Evolutionary conservation across 2,329 filamentous ascomycete genomes (phyloP), one percentile per base, ranked within the genome.

Genomic region (Coccinonectria pachysandricola): DNA sequence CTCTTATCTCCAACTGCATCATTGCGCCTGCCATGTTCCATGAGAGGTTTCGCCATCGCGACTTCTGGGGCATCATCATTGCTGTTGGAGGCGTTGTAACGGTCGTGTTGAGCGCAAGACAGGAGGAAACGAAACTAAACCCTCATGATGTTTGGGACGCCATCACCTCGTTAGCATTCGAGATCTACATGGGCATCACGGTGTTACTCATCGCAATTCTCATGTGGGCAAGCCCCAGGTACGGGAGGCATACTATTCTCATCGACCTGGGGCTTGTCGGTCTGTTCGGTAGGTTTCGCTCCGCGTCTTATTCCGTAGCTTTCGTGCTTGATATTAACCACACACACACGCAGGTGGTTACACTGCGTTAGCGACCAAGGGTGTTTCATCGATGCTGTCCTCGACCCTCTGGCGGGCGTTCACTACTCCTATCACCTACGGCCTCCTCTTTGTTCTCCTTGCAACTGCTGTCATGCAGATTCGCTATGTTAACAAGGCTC

Each of bases 341-440:
- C n/a, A 6, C 17, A 10, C 8, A 12, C 24, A 30, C 12, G 10
- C 24, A 86, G 84, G 85, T 40, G 91, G 86, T 34, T 98, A 95
- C 56, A 98, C 91, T n/a, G 91, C 84, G 8, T 67, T 98, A 5
- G 85, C 88, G 2, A 98, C 91, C 15, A 98, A 98, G 54, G 91
- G 91, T 30, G 83, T 98, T 19, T 88, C 91, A 2, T 96, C 91
- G 0, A 78, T 98, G 60, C 68, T 98, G 12, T 95, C 91, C 1
- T 87, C 85, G 26, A 93, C 82, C 1, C 70, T 96, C 12, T 84
- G 87, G 68, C 75, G 81, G 43, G 84, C 84, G 10, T 83, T 98
- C 37, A 79, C 85, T 1, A 96, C 88, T 18, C 87, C 88, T 0
- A 79, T 98, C 34, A 92, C 86, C 12, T 98, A 96, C 49, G 71